Evolutionary conservation across 108 stramenopile species (phyloP), one percentile per base, ranked within the genome.

Genomic region (Parietichytrium sp.): DNA sequence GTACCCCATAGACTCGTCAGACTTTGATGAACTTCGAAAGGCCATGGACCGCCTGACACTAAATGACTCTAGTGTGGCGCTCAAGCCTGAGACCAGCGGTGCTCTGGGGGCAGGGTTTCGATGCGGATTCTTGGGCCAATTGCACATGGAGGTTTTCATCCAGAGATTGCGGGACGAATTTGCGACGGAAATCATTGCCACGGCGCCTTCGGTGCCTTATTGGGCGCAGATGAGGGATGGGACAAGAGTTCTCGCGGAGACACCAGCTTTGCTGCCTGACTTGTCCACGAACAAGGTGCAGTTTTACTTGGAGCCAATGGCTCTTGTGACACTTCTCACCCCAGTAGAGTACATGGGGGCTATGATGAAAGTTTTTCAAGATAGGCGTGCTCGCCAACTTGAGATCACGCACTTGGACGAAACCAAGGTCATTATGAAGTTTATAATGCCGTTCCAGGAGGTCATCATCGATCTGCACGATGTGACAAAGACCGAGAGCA

Each of bases 391-490:
- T 13, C 2, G 12, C 33, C 78, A 79, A 25, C 7, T 29, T 33
- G 54, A 79, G 0, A 29, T 87, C 16, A 47, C 78, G 33, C 83
- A 88, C 61, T 33, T 87, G 53, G 87, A 87, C 33, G 85, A 48
- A 8, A 86, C 87, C 18, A 86, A 94, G 31, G 91, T 89, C n/a
- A 93, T 95, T 49, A 95, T 97, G 82, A 95, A 94, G 79, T 97
- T 93, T 83, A 93, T 96, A 61, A 81, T 90, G 31, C 88, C 88
- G 25, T 84, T 83, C 47, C 84, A 84, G 12, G 96, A 97, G 91
- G 96, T 99, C 26, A 96, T 97, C 80, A 95, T 95, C 6, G 97
- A 99, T 87, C 96, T 97, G 79, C 97, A 96, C 81, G 98, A 99
- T 87, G 91, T 96, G 83, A 82, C 98, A 7, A 99, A 99, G 88